These are phyloP conservation scores for Tephrocybe sp. DNA, from an alignment of 768 basidiomycete species.

Conservation along the genomic window DNA sequence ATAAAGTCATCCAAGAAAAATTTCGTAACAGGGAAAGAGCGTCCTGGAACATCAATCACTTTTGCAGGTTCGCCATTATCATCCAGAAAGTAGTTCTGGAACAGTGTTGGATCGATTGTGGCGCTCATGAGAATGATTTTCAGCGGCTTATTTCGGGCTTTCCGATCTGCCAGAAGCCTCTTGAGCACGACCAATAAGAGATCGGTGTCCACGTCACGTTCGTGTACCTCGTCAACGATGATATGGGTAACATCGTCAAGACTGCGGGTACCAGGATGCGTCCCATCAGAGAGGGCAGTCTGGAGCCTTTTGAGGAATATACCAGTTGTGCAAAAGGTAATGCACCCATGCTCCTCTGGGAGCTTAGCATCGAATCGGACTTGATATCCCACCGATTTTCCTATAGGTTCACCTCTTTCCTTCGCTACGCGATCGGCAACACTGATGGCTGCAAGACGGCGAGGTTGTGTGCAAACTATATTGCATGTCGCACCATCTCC, in stretches of 20 bases:
- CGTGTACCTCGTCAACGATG: slow-evolving; percentile 94
- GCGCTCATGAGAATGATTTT: slow-evolving; percentile 95
- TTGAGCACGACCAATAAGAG: slow-evolving; percentile 87
- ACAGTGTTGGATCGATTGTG: slow-evolving; percentile 88
- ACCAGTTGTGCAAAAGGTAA: slow-evolving; percentile 94
- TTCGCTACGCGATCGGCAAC: slow-evolving; percentile 90
- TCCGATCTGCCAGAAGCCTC: slow-evolving; percentile 74
- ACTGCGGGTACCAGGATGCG: slow-evolving; percentile 29
- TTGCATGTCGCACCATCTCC: slow-evolving; percentile 87
- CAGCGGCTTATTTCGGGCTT: slow-evolving; percentile 65
- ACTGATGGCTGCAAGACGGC: slow-evolving; percentile 87
- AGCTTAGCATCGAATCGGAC: slow-evolving; percentile 86
- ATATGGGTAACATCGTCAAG: slow-evolving; percentile 88
- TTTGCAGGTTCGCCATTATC: slow-evolving; percentile 57
- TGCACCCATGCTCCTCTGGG: slow-evolving; percentile 78
- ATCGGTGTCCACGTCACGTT: slow-evolving; percentile 93
- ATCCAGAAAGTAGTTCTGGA: slow-evolving; percentile 85
- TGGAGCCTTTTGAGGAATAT: slow-evolving; percentile 88
- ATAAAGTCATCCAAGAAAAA: slow-evolving; percentile 81
- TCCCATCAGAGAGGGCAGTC: slow-evolving; percentile 55
- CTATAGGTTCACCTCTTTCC: slow-evolving; percentile 76
- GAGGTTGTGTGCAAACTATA: slow-evolving; percentile 90
- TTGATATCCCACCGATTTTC: slow-evolving; percentile 82
- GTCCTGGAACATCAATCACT: slow-evolving; percentile 84
- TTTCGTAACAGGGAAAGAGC: slow-evolving; percentile 86